Evolutionary conservation across 2,329 filamentous ascomycete genomes (phyloP).

Genomic region (Penicillium concentricum): DNA sequence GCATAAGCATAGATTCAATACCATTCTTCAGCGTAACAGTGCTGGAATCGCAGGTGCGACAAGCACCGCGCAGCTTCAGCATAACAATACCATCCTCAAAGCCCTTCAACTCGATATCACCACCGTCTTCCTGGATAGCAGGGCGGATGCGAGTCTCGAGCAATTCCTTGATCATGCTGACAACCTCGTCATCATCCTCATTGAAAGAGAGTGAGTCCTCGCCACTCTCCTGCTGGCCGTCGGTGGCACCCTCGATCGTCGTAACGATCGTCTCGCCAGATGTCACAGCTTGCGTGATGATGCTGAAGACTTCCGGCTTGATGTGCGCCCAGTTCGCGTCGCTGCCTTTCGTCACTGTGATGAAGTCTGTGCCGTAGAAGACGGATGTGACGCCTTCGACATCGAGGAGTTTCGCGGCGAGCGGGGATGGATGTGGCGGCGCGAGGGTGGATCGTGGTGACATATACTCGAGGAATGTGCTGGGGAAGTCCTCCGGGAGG

Average conservation of each 20-base stretch:
- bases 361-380: constrained; percentile 93
- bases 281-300: constrained; percentile 91
- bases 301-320: constrained; percentile 89
- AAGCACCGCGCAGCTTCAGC: constrained; percentile 86
- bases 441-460: constrained; percentile 83
- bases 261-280: constrained; percentile 79
- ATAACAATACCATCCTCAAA: constrained; percentile 84
- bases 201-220: constrained; percentile 77
- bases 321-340: constrained; percentile 92
- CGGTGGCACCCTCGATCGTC: constrained; percentile 59
- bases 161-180: constrained; percentile 98
- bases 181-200: constrained; percentile 88
- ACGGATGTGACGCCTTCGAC: constrained; percentile 93
- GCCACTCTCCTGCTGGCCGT: constrained; percentile 50
- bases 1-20: constrained; percentile 98
- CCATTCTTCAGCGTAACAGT: constrained; percentile 96
- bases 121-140: constrained; percentile 95
- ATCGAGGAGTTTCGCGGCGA: constrained; percentile 86
- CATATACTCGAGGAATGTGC: constrained; percentile 87
- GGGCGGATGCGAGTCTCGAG: constrained; percentile 92
- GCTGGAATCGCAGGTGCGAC: constrained; percentile 92
- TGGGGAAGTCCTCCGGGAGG: constrained; percentile 69
- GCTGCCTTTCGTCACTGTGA: constrained; percentile 88
- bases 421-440: constrained; percentile 83
- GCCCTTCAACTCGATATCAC: constrained; percentile 92